Evolutionary conservation across 495 filamentous ascomycete species (phyloP).

Genomic region (Penicillium subrubescens): DNA sequence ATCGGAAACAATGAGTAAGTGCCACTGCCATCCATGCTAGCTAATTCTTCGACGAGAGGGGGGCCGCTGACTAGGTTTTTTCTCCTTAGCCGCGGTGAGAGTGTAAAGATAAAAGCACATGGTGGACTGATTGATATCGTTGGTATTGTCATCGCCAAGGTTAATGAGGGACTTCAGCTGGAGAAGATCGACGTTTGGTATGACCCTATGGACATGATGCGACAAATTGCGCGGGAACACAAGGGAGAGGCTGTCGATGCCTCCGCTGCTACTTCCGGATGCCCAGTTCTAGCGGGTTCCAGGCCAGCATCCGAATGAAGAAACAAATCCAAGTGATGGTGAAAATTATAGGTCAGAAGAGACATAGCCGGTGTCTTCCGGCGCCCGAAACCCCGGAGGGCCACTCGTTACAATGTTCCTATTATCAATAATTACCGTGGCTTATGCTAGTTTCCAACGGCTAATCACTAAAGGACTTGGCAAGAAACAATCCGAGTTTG

Average conservation of each 20-base stretch:
- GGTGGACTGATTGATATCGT: slow-evolving; percentile 42
- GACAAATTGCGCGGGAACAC: slow-evolving; percentile 50
- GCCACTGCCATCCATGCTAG: slow-evolving; percentile 31
- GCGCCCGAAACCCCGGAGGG: background rate
- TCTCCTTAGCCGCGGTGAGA: slow-evolving; percentile 47
- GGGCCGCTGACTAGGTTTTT: background rate
- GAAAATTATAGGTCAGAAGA: background rate
- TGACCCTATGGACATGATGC: slow-evolving; percentile 67
- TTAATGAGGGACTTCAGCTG: slow-evolving; percentile 60
- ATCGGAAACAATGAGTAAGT: slow-evolving; percentile 59
- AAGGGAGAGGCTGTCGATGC: background rate
- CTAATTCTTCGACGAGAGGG: slow-evolving; percentile 8
- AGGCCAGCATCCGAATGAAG: background rate
- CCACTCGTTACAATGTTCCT: background rate
- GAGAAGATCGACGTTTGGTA: slow-evolving; percentile 63
- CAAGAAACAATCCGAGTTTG: too few relatives aligned
- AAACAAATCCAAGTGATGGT: too few relatives aligned
- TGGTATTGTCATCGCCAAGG: slow-evolving; percentile 59
- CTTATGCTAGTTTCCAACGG: too few relatives aligned
- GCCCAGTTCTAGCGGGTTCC: background rate
- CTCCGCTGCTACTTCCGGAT: background rate
- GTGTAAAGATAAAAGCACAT: slow-evolving; percentile 53
- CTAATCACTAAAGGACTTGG: too few relatives aligned
- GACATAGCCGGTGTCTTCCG: background rate
- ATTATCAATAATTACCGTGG: background rate